A percentile compares a stretch with the other conserved stretches of the same genome.
Evolutionary conservation across 176 grass and related monocot genomes (phyloP).

Genomic region (Bolboschoenus planiculmis): DNA sequence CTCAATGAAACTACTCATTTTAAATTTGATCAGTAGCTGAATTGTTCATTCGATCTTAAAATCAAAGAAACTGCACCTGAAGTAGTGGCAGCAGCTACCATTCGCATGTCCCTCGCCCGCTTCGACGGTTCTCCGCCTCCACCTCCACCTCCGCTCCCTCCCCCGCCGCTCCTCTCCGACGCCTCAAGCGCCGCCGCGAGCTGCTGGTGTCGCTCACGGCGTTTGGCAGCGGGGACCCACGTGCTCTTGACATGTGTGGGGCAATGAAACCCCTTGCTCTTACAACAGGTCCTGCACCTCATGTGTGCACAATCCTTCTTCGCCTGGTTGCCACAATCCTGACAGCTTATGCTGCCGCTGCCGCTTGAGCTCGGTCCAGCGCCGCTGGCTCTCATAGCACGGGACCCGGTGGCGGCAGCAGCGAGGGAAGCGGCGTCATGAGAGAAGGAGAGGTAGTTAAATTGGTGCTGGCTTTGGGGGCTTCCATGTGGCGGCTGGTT

Average conservation of each 20-base stretch:
- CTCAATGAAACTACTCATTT: background rate
- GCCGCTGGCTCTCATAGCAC: slow-evolving; percentile 25
- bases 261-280: slow-evolving; percentile 73
- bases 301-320: slow-evolving; percentile 88
- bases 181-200: slow-evolving; percentile 31
- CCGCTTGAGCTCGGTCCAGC: background rate
- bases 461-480: background rate
- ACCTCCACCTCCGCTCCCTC: too few relatives aligned
- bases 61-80: slow-evolving; percentile 40
- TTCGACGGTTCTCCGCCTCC: slow-evolving; percentile 42
- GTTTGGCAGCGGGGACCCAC: slow-evolving; percentile 81
- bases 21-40: background rate
- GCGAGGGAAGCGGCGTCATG: slow-evolving; percentile 46
- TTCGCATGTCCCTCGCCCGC: slow-evolving; percentile 36
- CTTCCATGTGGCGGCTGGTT: slow-evolving; percentile 38
- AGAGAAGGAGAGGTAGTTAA: slow-evolving; percentile 71
- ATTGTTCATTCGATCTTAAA: background rate
- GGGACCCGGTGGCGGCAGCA: slow-evolving; percentile 21
- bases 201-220: slow-evolving; percentile 82
- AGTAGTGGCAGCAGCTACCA: slow-evolving; percentile 31
- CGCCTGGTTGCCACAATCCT: slow-evolving; percentile 97
- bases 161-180: background rate
- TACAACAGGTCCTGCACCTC: slow-evolving; percentile 94
- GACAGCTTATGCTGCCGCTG: slow-evolving; percentile 53
- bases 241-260: slow-evolving; percentile 85